phyloP scores from a whole-genome alignment of 768 basidiomycete species.

The Leucosporidium yakuticum region DNA sequence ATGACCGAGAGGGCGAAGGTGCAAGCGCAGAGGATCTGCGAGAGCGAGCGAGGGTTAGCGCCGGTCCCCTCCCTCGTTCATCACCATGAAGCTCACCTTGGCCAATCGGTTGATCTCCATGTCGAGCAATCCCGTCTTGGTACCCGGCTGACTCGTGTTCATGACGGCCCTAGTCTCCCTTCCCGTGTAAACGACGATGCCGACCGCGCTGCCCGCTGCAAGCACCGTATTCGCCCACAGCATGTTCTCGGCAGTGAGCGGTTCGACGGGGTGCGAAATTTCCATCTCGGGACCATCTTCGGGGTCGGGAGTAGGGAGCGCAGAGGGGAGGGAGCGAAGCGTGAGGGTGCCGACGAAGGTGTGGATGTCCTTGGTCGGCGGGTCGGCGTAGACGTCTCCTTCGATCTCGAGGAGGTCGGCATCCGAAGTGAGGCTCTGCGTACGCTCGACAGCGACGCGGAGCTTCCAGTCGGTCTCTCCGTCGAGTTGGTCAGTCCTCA shows the following conservation, averaged over 20 bases:
- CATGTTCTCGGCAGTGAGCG: conserved; percentile 90
- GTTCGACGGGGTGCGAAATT: conserved; percentile 51
- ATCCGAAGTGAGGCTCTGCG: conserved; percentile 62
- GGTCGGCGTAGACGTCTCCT: conserved; percentile 90
- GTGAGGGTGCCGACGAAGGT: conserved; percentile 90
- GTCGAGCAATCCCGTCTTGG: conserved; percentile 86
- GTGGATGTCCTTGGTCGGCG: conserved; percentile 94
- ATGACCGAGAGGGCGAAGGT: conserved; percentile 86
- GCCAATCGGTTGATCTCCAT: conserved; percentile 91
- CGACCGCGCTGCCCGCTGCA: conserved; percentile 86
- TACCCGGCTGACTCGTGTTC: conserved; percentile 96
- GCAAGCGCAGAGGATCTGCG: conserved; percentile 83
- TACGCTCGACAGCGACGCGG: conserved; percentile 75
- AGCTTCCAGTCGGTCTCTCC: conserved; percentile 99
- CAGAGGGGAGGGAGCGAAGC: conserved; percentile 37
- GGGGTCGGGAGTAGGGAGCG: conserved; percentile 40
- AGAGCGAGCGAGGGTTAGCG: conserved; percentile 17
- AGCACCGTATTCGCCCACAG: conserved; percentile 97
- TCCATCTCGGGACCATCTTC: neutral
- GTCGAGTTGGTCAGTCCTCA: conserved; percentile 94
- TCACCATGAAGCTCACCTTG: conserved; percentile 55
- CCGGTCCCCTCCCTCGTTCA: neutral
- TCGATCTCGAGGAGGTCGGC: conserved; percentile 57
- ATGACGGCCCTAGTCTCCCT: conserved; percentile 92
- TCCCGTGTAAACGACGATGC: conserved; percentile 91